A percentile compares a stretch with the other conserved stretches of the same genome.
These are phyloP conservation scores for Dryas octopetala DNA, from an alignment of 306 rosid genomes.

Conservation along the genomic window DNA sequence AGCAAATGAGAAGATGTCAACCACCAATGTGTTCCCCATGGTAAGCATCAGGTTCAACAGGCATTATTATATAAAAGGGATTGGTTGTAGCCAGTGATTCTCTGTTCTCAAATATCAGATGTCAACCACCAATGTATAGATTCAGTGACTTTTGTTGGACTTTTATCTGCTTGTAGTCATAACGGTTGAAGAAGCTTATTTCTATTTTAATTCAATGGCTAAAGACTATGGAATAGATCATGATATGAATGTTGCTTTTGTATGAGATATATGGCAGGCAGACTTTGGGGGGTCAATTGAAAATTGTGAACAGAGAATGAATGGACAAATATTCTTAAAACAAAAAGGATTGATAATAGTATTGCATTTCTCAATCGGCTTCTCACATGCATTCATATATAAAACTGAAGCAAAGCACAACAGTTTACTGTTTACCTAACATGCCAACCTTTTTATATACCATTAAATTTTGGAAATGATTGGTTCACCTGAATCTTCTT, in stretches of 20 bases:
- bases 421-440: too few relatives aligned
- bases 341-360: neutral
- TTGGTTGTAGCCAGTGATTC: too few relatives aligned
- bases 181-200: constrained; percentile 72
- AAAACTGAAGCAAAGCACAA: neutral
- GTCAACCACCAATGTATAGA: constrained; percentile 17
- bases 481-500: neutral
- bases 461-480: neutral
- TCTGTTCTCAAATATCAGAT: too few relatives aligned
- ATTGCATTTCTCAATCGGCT: neutral
- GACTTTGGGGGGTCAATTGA: too few relatives aligned
- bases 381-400: too few relatives aligned
- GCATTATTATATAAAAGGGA: too few relatives aligned
- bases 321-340: neutral
- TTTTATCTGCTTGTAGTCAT: constrained; percentile 70
- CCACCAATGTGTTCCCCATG: too few relatives aligned
- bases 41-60: too few relatives aligned
- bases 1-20: neutral
- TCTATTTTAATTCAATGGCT: constrained; percentile 60
- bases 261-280: too few relatives aligned
- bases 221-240: constrained; percentile 54
- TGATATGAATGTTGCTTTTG: neutral
- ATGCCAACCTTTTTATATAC: neutral
- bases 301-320: neutral
- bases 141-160: constrained; percentile 71